A percentile compares a stretch with the other conserved stretches of the same genome.
Conservation (phyloP, 2,329 filamentous ascomycete genomes). For the Sporothrix sp. region DNA sequence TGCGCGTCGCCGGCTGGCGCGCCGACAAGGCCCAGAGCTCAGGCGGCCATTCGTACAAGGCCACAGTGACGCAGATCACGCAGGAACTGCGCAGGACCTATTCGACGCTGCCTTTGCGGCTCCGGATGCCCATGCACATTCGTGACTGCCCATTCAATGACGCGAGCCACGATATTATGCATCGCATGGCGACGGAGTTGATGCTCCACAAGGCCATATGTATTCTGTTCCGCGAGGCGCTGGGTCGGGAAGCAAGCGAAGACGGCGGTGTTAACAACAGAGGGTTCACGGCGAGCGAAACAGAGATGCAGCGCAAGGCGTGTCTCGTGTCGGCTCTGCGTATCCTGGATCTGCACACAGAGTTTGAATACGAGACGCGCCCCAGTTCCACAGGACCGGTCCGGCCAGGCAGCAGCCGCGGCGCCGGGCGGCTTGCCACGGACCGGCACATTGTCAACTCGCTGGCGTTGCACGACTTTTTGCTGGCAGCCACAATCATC, state of each 20-base stretch:
- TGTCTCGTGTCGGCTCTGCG: constrained; percentile 43
- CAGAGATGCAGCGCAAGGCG: constrained; percentile 37
- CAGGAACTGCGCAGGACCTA: constrained; percentile 9
- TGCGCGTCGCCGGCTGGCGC: constrained; percentile 33
- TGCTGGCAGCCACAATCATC: constrained; percentile 51
- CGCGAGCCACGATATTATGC: constrained; percentile 36
- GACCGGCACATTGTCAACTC: constrained; percentile 48
- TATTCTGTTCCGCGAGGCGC: constrained; percentile 46
- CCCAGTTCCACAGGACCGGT: constrained; percentile 28
- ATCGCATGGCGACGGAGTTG: constrained; percentile 40
- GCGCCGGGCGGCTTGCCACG: constrained; percentile 40
- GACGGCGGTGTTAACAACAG: constrained; percentile 24
- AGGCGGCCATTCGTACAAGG: neutral
- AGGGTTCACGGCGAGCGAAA: neutral
- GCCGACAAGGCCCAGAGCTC: neutral
- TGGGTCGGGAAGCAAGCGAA: constrained; percentile 20
- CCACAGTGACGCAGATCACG: constrained; percentile 7
- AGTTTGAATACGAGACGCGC: constrained; percentile 37
- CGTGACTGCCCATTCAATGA: constrained; percentile 30
- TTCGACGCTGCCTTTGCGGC: constrained; percentile 8
- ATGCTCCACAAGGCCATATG: constrained; percentile 45
- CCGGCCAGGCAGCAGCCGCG: neutral
- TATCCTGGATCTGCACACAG: constrained; percentile 38
- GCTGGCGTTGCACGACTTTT: constrained; percentile 49
- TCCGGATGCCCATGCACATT: constrained; percentile 17